phyloP scores from a whole-genome alignment of 352 stramenopile species.

The Aphanomyces stellatus region DNA sequence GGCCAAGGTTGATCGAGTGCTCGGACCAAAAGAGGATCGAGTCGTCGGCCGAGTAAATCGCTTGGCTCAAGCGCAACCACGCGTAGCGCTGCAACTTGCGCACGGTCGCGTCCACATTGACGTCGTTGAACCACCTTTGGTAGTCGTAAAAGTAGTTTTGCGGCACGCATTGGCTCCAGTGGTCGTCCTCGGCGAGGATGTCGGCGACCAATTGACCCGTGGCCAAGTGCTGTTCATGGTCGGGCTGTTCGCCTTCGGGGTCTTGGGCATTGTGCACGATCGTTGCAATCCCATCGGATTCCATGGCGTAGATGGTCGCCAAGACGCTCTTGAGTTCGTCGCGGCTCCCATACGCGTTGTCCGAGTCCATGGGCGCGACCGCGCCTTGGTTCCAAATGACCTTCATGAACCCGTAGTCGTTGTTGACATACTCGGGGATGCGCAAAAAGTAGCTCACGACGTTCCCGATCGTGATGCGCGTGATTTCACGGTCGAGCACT shows the following conservation, averaged over 20 bases:
- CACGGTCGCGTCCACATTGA: not conserved
- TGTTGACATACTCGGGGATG: no score
- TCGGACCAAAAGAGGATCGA: not conserved
- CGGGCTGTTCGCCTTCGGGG: not conserved
- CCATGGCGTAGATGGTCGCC: not conserved
- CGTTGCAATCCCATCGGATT: not conserved
- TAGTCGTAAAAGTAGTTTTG: not conserved
- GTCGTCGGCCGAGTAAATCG: not conserved
- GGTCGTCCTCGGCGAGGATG: not conserved
- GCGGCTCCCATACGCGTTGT: not conserved
- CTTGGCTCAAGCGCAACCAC: not conserved
- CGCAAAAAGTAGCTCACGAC: constrained; percentile 8
- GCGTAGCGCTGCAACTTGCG: not conserved
- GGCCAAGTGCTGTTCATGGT: not conserved
- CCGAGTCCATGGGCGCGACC: not conserved
- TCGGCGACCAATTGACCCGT: not conserved
- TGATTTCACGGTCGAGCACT: not conserved
- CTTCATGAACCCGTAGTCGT: not conserved
- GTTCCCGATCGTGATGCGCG: not conserved
- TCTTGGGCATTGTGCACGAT: not conserved
- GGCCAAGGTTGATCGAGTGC: not conserved
- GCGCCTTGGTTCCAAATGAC: not conserved
- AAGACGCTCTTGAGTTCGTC: not conserved
- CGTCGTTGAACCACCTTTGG: not conserved
- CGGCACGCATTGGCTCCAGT: not conserved